Evolutionary conservation across 768 basidiomycete species (phyloP).

Genomic region (Pisolithus marmoratus): DNA sequence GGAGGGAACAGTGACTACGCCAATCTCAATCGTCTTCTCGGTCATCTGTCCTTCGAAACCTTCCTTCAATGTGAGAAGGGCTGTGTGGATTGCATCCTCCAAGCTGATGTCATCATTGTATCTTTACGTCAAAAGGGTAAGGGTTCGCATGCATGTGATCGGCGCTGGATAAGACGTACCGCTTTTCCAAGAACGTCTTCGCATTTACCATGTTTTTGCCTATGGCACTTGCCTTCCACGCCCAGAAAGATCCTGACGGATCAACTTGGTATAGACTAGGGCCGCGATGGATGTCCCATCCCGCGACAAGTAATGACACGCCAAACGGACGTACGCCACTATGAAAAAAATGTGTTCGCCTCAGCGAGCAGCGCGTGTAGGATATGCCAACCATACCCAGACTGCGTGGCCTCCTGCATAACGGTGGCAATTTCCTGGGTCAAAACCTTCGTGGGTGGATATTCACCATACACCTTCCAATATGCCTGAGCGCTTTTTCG

Average conservation of each 20-base stretch:
- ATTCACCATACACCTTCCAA: constrained; percentile 99
- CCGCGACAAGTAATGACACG: constrained; percentile 93
- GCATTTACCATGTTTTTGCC: constrained; percentile 99
- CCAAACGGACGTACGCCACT: constrained; percentile 99
- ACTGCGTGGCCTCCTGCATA: constrained; percentile 99
- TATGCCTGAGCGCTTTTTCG: constrained; percentile 98
- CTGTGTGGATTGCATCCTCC: constrained; percentile 98
- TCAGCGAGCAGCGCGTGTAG: constrained; percentile 20
- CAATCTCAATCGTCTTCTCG: constrained; percentile 99
- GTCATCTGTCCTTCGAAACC: constrained; percentile 99
- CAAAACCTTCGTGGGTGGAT: constrained; percentile 92
- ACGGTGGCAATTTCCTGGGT: constrained; percentile 97
- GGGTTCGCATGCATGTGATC: constrained; percentile 13
- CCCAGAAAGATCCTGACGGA: constrained; percentile 98
- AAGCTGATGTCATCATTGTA: constrained; percentile 99
- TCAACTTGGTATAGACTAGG: constrained; percentile 98
- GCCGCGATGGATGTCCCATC: constrained; percentile 93
- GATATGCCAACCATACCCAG: constrained; percentile 59
- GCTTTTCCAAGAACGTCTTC: constrained; percentile 98
- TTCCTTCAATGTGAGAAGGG: constrained; percentile 94
- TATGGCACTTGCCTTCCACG: constrained; percentile 99
- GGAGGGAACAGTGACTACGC: constrained; percentile 88
- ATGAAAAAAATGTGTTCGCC: constrained; percentile 31
- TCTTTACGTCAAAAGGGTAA: constrained; percentile 39
- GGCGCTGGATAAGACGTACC: constrained; percentile 47